phyloP scores from a whole-genome alignment of 768 basidiomycete genomes.

The Boletus vermiculosoides region DNA sequence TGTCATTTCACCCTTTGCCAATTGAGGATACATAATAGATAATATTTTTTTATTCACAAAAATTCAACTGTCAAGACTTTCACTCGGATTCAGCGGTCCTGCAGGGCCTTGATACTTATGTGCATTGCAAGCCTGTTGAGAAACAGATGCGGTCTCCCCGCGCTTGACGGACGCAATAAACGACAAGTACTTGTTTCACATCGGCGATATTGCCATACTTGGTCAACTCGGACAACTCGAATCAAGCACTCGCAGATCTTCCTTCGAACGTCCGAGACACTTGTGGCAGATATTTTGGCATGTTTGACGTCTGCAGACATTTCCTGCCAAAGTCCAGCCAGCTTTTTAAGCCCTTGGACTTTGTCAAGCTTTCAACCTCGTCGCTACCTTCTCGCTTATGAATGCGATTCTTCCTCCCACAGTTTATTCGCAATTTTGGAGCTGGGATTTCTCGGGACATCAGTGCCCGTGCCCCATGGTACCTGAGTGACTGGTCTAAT shows the following conservation, averaged over 20 bases:
- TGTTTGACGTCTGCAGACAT: background rate
- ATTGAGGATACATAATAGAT: slow-evolving; percentile 2
- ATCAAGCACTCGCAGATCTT: no score
- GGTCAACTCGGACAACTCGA: background rate
- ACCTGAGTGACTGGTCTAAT: slow-evolving; percentile 84
- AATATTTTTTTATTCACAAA: background rate
- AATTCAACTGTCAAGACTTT: background rate
- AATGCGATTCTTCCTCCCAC: background rate
- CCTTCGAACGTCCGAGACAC: slow-evolving; percentile 1
- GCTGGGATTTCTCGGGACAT: slow-evolving; percentile 73
- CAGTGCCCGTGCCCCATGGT: slow-evolving; percentile 71
- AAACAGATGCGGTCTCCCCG: background rate
- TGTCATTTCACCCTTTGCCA: background rate
- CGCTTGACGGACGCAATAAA: background rate
- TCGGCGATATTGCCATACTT: background rate
- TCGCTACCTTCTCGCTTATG: background rate
- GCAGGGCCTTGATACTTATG: no score
- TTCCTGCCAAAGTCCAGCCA: background rate
- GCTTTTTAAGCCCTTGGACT: no score
- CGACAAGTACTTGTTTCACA: background rate
- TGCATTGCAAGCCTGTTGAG: no score
- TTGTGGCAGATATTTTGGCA: background rate
- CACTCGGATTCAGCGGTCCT: no score
- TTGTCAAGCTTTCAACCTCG: no score
- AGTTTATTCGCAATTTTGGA: slow-evolving; percentile 37